These are phyloP conservation scores for Schwanniomyces polymorphus DNA, from an alignment of 805 yeast species.

Conservation along the genomic window DNA sequence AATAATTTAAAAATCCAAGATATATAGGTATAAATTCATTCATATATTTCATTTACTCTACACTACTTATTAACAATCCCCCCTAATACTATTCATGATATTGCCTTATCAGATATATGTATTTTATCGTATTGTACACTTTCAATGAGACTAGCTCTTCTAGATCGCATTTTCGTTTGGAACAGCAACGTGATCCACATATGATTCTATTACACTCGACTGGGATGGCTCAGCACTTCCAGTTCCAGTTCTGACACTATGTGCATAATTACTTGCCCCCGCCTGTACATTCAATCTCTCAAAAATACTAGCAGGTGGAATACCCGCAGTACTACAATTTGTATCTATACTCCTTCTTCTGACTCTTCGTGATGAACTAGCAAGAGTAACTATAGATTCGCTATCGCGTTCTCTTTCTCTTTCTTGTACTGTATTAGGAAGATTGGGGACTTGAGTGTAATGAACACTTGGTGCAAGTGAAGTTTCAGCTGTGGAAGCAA, in stretches of 20 bases:
- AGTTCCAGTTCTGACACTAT: constrained; percentile 10
- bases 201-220: constrained; percentile 3
- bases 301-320: constrained; percentile 71
- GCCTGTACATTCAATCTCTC: constrained; percentile 47
- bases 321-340: constrained; percentile 66
- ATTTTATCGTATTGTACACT: background rate
- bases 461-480: constrained; percentile 46
- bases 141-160: background rate
- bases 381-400: constrained; percentile 44
- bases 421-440: constrained; percentile 6
- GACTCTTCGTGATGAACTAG: constrained; percentile 37
- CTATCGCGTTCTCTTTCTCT: constrained; percentile 34
- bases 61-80: background rate
- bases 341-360: constrained; percentile 48
- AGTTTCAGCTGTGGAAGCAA: constrained; percentile 51
- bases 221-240: constrained; percentile 9
- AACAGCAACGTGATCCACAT: background rate
- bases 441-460: constrained; percentile 4
- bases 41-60: background rate
- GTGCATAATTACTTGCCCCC: constrained; percentile 24
- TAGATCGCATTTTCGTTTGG: background rate
- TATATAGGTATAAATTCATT: too few species aligned
- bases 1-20: too few species aligned
- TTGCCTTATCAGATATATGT: background rate
- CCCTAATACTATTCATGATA: too few species aligned